phyloP scores from a whole-genome alignment of 306 rosid genomes.

The Vachellia collinsii region DNA sequence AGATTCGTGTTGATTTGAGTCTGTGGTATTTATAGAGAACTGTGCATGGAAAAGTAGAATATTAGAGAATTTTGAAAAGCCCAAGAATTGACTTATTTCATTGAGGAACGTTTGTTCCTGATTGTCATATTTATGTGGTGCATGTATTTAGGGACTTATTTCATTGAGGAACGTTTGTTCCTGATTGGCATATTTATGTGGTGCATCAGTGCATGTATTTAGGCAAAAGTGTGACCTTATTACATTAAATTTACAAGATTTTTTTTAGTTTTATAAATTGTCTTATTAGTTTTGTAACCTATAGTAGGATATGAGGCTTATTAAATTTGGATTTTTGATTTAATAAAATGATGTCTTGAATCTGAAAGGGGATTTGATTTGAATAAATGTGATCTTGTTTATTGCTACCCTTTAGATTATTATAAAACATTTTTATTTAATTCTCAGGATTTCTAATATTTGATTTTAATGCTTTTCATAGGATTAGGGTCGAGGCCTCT shows the following conservation, averaged over 20 bases:
- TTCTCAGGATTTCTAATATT: background rate
- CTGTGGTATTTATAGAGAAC: slow-evolving; percentile 47
- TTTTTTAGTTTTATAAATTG: too few species aligned
- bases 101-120: slow-evolving; percentile 10
- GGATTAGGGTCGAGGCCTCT: too few species aligned
- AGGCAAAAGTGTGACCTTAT: too few species aligned
- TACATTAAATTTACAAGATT: too few species aligned
- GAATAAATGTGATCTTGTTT: background rate
- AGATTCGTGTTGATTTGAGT: background rate
- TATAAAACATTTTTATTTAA: too few species aligned
- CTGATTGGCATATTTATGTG: background rate
- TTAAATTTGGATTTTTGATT: too few species aligned
- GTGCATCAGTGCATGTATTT: background rate
- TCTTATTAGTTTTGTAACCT: too few species aligned
- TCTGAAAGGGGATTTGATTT: background rate
- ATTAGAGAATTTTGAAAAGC: slow-evolving; percentile 15
- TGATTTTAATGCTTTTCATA: too few species aligned
- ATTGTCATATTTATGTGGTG: background rate
- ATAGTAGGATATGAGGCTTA: too few species aligned
- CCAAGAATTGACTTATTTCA: background rate
- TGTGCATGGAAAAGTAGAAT: background rate
- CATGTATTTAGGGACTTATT: background rate
- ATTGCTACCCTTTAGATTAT: background rate
- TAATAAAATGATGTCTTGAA: background rate
- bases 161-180: slow-evolving; percentile 17